Base-by-base conservation (phyloP, 192 early-diverging fungal species). In the Linnemannia zychae region DNA sequence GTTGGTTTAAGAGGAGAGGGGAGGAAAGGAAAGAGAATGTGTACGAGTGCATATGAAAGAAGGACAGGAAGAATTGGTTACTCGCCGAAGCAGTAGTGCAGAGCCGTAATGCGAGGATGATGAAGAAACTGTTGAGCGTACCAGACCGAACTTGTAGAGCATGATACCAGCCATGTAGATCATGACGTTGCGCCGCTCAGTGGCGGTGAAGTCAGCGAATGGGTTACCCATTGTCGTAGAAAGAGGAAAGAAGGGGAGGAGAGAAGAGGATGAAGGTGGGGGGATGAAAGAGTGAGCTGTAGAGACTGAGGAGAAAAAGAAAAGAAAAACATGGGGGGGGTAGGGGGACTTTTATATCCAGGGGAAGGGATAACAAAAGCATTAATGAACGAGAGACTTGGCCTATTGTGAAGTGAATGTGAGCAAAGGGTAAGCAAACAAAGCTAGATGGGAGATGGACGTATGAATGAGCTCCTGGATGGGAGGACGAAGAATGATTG, bases 161-260 rank as follows among this genome's bases (percentile, higher is more conserved):
- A 92, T 92, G 78, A 92, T 92, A 28, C 91, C 91, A n/a, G 72
- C 24, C 83, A 92, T 88, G 74, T 91, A 92, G 60, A 92, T 74
- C 63, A 87, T 49, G 49, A 92, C 57, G 74, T 92, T 91, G 17
- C 81, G 65, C 18, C 76, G 77, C 75, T 92, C 91, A 0, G 46
- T 33, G 28, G 66, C 78, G 89, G 91, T 87, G 90, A 93, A 87
- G 88, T 92, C 91, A 46, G 77, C 79, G 18, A 82, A 57, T 34
- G 75, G 76, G 72, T 67, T 75, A 31, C 33, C 49, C 81, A 82
- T 82, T 48, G 48, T 57, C 18, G 38, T 48, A 17, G 53, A 66
- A 52, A 24, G 0, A 40, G 47, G 20, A 22, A 4, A 16, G 31
- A 6, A 12, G 15, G 3, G 38, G 28, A 71, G 7, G 37, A 20